Base-by-base conservation (phyloP, 2,329 filamentous ascomycete genomes). In the Cercospora nicotianae region DNA sequence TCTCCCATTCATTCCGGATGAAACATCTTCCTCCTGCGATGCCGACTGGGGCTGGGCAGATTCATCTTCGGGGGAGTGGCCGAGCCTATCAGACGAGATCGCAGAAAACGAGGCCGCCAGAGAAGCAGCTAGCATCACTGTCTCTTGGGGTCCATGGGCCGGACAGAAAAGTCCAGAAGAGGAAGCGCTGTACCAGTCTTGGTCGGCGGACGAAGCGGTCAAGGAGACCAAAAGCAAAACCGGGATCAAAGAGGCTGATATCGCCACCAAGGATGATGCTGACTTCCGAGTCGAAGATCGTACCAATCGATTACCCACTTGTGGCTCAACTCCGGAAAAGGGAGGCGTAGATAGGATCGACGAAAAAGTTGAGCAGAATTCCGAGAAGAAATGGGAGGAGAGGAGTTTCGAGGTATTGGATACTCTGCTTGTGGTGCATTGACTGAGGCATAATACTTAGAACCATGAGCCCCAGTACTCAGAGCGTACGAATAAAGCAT, bases 81-180 rank as follows among this genome's bases (percentile, higher is more conserved):
- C 26, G 36, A 65, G 60, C 42, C 48, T 72, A 23, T 70, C 65
- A 6, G 68, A 68, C n/a, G 71, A 74, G 42, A 53, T 69, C 26
- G 66, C 48, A 31, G 70, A 70, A 45, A 26, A 59, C 16, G 68
- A 70, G 10, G 58, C 57, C 12, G 68, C 58, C 28, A 57, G 66
- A 28, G 68, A 67, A 53, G 70, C 53, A 10, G 65, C 66, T 23
- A 55, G 66, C 23, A 51, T 64, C 30, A 60, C 61, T 23, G 66
- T 64, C n/a, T 61, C 60, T 58, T 64, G 42, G 39, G 33, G 28
- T 30, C 62, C 58, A 10, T 67, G 66, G 61, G 61, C 42, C 4
- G 66, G 61, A 42, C 66, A 64, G 23, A 23, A 60, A 5, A 23
- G 39, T 33, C 28, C 55, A 8, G 66, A 64, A 20, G 61, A 64